Evolutionary conservation across 805 yeast species (phyloP), one percentile per base, ranked within the genome.

Genomic region (Pichia pseudocactophila): DNA sequence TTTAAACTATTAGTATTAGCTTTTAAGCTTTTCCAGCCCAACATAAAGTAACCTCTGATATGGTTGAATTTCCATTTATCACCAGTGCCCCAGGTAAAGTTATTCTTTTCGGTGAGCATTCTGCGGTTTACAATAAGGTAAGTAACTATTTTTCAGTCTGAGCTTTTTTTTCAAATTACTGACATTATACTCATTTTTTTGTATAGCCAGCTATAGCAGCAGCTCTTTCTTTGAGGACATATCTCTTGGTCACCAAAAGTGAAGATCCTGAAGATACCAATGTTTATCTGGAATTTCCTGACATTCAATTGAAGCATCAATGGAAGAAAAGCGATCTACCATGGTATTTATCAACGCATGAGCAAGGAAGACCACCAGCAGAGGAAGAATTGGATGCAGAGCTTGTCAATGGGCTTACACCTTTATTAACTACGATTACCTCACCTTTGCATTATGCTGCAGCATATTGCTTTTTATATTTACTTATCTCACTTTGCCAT

Each of bases 71-170:
- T 34, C 83, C 87, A 16, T 86, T 89, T 59, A 63, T 77, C 39
- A 85, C 87, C 2, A 84, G 96, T 41, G 92, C 98, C 1, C 98
- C 98, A 0, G 98, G 98, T 4, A 92, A 92, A 57, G 95, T 88
- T 36, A 92, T 92, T 52, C 70, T 92, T 30, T 92, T 89, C 60
- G 98, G 98, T 18, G 98, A 92, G 58, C 98, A 92, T 57, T 84
- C 97, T 7, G 97, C 94, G 2, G 98, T 92, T 0, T 85, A 84
- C 58, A 80, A 84, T 36, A 84, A 78, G 56, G 74, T 70, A 54
- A 34, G 70, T 61, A 22, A 8, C 8, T 22, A 12, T 28, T 28
- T 7, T 26, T 31, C 13, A 10, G 3, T 17, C 27, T 31, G 27
- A 25, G 26, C 37, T 10, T 31, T 30, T 20, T 38, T 28, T 43